A percentile compares a stretch with the other conserved stretches of the same genome.
phyloP scores from a whole-genome alignment of 352 stramenopile species.

The Globisporangium megalacanthum region DNA sequence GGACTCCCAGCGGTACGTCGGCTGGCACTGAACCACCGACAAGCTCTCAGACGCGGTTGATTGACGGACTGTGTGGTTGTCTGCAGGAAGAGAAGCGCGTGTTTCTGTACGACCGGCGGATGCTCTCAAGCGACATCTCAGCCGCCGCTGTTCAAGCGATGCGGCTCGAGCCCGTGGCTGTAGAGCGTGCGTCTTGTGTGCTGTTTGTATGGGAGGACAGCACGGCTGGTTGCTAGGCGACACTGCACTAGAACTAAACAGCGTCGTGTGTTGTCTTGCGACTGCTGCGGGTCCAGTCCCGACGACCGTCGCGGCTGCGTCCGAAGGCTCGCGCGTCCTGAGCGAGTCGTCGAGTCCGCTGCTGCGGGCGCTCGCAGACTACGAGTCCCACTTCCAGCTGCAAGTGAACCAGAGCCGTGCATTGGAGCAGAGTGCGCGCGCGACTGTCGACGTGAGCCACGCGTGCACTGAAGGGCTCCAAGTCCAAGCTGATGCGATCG shows the following conservation, averaged over 20 bases:
- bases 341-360: conserved; percentile 78
- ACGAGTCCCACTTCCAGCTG: conserved; percentile 77
- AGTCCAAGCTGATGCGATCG: conserved; percentile 66
- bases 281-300: conserved; percentile 34
- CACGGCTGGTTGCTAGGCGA: background rate
- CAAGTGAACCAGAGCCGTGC: conserved; percentile 64
- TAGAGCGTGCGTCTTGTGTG: conserved; percentile 2
- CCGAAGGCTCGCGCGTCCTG: conserved; percentile 59
- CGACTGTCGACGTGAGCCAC: conserved; percentile 57
- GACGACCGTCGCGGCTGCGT: conserved; percentile 43
- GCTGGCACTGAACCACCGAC: no score
- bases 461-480: conserved; percentile 45
- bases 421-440: conserved; percentile 41
- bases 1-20: conserved; percentile 40
- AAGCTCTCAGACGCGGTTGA: no score
- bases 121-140: conserved; percentile 60
- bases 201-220: background rate
- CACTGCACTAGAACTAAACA: background rate
- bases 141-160: conserved; percentile 41
- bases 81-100: conserved; percentile 52
- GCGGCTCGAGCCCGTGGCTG: conserved; percentile 15
- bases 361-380: conserved; percentile 71
- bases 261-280: background rate
- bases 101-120: conserved; percentile 79
- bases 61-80: background rate